Base-by-base conservation (phyloP, 1,139 yeast species). In the Magnusiomyces suaveolens region DNA sequence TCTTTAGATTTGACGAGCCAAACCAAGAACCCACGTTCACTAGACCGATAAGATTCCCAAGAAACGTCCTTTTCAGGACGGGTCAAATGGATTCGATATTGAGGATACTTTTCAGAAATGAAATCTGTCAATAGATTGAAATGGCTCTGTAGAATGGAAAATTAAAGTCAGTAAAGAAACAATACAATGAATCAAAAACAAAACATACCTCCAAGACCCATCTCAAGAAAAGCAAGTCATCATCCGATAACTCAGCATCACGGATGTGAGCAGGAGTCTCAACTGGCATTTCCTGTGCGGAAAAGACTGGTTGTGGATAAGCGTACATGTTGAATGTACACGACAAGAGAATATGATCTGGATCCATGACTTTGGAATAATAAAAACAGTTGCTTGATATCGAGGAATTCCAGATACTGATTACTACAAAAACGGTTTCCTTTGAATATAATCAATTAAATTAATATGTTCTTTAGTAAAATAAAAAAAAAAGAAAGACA, bases 41-140 rank as follows among this genome's bases (percentile, higher is more conserved):
- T 62, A 33, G 55, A 55, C 2, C 64, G 54, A 52, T 61, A 62
- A 39, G 61, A 64, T 14, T 60, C 60, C 65, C 65, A 62, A 20
- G 62, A 59, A 46, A 62, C 59, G 36, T 64, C 65, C 2, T 64
- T 63, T 46, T 62, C 65, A 8, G 60, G 57, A 44, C 60, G 62
- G 10, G 64, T 62, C 29, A 60, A 43, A 23, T 62, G 58, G 25
- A 62, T 54, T 51, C 58, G 57, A 50, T 56, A 60, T 4, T 58
- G 62, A 1, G 61, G 60, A 41, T 47, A 57, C 14, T 53, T 46
- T 14, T 43, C 25, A 32, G 53, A 49, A 2, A 62, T 52, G 14
- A 49, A 43, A 23, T 29, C 41, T 12, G 62, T 57, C 51, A 62
- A 53, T 29, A 32, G 26, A 20, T 57, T 56, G 46, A 62, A 62